Conservation (phyloP, 345 rosid species). For the Cochlearia excelsa region DNA sequence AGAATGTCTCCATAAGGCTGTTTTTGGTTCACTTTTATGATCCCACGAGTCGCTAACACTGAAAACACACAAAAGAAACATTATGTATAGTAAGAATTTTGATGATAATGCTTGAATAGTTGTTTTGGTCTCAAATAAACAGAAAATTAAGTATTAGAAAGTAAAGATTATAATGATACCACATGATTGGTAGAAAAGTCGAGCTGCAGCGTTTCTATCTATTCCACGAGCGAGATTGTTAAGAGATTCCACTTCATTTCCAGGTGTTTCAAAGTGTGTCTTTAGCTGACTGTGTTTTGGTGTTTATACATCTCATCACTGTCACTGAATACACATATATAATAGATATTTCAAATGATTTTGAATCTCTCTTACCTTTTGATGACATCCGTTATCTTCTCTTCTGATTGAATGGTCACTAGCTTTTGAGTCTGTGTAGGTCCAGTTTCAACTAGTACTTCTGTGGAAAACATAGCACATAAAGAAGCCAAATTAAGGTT, state of each 20-base stretch:
- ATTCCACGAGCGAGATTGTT: conserved; percentile 64
- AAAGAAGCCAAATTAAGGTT: conserved; percentile 15
- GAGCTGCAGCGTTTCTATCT: conserved; percentile 69
- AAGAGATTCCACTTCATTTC: conserved; percentile 65
- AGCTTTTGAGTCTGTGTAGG: conserved; percentile 68
- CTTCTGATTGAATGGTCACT: conserved; percentile 39
- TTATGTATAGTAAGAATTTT: not conserved
- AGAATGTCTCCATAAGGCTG: conserved; percentile 69
- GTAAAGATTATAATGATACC: conserved; percentile 42
- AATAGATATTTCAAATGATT: not conserved
- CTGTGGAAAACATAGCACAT: conserved; percentile 42
- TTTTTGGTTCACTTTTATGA: conserved; percentile 54
- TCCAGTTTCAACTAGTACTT: conserved; percentile 68
- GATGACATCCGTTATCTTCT: conserved; percentile 66
- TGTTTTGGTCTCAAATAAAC: too few species aligned
- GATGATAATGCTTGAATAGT: not conserved
- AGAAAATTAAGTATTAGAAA: conserved; percentile 3
- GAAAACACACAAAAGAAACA: conserved; percentile 27
- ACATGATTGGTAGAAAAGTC: conserved; percentile 78
- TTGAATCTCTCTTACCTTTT: conserved; percentile 41
- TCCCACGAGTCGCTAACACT: conserved; percentile 68
- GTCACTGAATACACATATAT: not conserved
- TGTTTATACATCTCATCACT: conserved; percentile 14
- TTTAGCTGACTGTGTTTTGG: conserved; percentile 62
- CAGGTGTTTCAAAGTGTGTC: conserved; percentile 74